Base-by-base conservation (phyloP, 2,329 filamentous ascomycete species). In the Fusarium camptoceras region DNA sequence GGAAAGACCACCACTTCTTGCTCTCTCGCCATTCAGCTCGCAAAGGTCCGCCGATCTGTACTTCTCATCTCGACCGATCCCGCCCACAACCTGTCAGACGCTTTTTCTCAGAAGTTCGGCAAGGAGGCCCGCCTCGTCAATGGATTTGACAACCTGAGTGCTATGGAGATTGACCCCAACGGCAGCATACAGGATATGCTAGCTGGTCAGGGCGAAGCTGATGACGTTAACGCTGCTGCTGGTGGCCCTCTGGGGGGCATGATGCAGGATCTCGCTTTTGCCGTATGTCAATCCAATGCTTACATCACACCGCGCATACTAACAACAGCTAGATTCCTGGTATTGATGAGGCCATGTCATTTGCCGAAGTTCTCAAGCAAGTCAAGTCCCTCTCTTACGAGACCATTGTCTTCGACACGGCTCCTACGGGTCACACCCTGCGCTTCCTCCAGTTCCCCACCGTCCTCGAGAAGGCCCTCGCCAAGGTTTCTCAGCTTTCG, bases 1-100 rank as follows among this genome's bases (percentile, higher is more conserved):
- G 96, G 96, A 81, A 99, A 99, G 86, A 99, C 96, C 28, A 99
- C 96, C n/a, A 99, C 96, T 18, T 98, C 95, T 10, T 99, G 96
- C 84, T 98, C 95, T 12, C 92, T 99, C 71, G 96, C 96, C 70
- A 98, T 99, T 79, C 96, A 99, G 83, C 93, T 99, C 72, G 94
- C 96, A 76, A 94, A 92, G 82, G 94, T 94, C 76, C 94, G 96
- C 82, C 95, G 95, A 83, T 97, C 93, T 67, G 96, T 99, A 66
- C 89, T 99, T 62, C 91, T 99, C 80, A 99, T 99, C 84, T 98
- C 94, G 41, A 99, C 96, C 76, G 96, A 99, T 82, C 96, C 96
- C 55, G 96, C 96, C 55, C 96, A 99, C 87, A 99, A 99, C 83
- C 87, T 99, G 70, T 96, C 92, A 75, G 96, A 99, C 84, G 96